Conservation (phyloP, 352 stramenopile species). For the Paralagenidium karlingii region DNA sequence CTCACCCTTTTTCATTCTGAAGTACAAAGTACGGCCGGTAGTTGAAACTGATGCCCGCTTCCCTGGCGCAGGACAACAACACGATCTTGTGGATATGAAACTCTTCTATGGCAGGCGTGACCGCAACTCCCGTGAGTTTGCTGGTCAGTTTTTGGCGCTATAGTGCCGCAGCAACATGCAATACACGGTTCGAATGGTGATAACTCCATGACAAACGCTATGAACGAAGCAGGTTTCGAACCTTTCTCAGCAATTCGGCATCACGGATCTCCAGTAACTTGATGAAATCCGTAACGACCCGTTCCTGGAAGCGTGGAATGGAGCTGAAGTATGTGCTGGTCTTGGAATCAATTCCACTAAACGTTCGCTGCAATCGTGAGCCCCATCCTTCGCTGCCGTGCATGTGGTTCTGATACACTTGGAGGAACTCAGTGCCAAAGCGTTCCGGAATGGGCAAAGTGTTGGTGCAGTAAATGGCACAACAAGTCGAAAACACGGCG, state of each 20-base stretch:
- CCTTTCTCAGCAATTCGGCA: too few relatives aligned
- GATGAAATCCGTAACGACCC: slow-evolving; percentile 69
- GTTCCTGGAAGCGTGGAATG: slow-evolving; percentile 55
- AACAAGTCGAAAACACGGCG: slow-evolving; percentile 81
- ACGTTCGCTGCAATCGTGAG: slow-evolving; percentile 60
- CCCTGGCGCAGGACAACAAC: slow-evolving; percentile 22
- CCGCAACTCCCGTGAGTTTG: slow-evolving; percentile 64
- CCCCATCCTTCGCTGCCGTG: slow-evolving; percentile 61
- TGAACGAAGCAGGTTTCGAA: too few relatives aligned
- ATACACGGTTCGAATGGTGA: too few relatives aligned
- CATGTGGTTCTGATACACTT: slow-evolving; percentile 61
- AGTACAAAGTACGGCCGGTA: slow-evolving; percentile 80
- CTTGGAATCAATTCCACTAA: slow-evolving; percentile 54
- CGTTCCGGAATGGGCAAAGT: slow-evolving; percentile 48
- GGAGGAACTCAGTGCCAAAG: slow-evolving; percentile 55
- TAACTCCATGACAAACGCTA: too few relatives aligned
- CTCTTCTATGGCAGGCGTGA: slow-evolving; percentile 43
- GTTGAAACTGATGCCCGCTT: not conserved
- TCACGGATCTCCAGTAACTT: slow-evolving; percentile 61
- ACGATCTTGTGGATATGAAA: slow-evolving; percentile 78
- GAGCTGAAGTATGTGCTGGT: slow-evolving; percentile 54
- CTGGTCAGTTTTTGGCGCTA: slow-evolving; percentile 70
- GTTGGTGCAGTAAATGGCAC: slow-evolving; percentile 65
- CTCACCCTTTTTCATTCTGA: slow-evolving; percentile 75
- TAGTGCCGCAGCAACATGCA: too few relatives aligned